Evolutionary conservation across 164 flowering plant species (phyloP).

Genomic region (Pachysandra terminalis): DNA sequence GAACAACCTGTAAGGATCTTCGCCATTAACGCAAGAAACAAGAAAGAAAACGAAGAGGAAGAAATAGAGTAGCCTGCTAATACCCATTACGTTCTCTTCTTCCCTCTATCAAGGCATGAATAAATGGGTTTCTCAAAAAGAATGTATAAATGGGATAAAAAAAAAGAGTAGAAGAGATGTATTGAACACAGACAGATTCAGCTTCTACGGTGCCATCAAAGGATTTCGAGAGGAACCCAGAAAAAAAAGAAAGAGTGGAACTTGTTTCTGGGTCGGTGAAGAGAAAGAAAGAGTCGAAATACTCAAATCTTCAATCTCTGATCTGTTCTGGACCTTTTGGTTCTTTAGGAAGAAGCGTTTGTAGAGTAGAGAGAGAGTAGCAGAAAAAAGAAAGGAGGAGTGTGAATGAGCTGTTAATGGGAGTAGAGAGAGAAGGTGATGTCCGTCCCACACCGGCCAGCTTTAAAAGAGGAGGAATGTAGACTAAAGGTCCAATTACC

Average conservation of each 20-base stretch:
- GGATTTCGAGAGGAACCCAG: neutral
- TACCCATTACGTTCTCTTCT: constrained; percentile 8
- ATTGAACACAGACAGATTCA: neutral
- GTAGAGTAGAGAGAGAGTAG: too few species aligned
- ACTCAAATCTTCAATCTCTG: neutral
- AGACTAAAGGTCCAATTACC: too few species aligned
- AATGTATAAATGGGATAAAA: neutral
- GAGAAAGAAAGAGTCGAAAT: neutral
- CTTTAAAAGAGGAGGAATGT: too few species aligned
- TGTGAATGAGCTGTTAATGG: neutral
- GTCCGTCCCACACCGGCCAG: too few species aligned
- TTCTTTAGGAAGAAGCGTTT: too few species aligned
- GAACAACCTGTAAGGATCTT: constrained; percentile 33
- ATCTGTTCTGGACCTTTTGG: too few species aligned
- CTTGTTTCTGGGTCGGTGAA: neutral
- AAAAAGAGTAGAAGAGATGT: neutral
- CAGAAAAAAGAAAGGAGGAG: neutral
- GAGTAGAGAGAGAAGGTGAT: neutral
- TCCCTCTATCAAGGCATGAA: neutral
- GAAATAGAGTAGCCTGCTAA: constrained; percentile 11
- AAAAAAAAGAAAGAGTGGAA: neutral
- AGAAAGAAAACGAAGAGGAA: constrained; percentile 8
- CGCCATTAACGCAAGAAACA: constrained; percentile 20
- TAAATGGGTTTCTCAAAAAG: neutral
- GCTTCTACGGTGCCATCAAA: constrained; percentile 9